These are phyloP conservation scores for Dichotomopilus funicola DNA, from an alignment of 2,329 filamentous ascomycete genomes.

Conservation along the genomic window DNA sequence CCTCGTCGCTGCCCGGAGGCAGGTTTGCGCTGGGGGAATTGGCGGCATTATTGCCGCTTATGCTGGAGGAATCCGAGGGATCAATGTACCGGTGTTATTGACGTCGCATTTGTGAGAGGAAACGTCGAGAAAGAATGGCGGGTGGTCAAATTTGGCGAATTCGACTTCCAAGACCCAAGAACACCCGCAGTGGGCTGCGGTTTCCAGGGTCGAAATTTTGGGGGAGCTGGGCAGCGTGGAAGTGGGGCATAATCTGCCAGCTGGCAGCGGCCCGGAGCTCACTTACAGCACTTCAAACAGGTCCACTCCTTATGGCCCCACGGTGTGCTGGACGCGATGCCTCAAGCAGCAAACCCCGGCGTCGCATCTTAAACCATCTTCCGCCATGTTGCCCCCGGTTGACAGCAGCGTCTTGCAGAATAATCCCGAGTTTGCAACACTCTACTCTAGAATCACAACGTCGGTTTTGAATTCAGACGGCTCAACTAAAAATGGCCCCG, in stretches of 20 bases:
- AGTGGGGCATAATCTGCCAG: slow-evolving; percentile 3
- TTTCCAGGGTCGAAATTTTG: slow-evolving; percentile 19
- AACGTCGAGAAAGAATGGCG: not conserved
- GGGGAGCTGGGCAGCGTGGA: not conserved
- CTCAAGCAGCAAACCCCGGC: too few species aligned
- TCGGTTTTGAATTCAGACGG: slow-evolving; percentile 51
- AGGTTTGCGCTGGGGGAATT: slow-evolving; percentile 6
- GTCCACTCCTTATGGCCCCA: slow-evolving; percentile 18
- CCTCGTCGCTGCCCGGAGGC: slow-evolving; percentile 14
- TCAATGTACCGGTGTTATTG: slow-evolving; percentile 1
- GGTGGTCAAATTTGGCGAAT: not conserved
- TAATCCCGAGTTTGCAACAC: slow-evolving; percentile 54
- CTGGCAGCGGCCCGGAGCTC: not conserved
- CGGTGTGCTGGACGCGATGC: not conserved
- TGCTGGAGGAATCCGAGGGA: not conserved
- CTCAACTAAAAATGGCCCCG: slow-evolving; percentile 47
- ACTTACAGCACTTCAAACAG: not conserved
- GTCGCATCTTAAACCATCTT: not conserved
- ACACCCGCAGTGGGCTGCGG: not conserved
- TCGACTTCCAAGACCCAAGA: not conserved
- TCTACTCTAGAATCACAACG: slow-evolving; percentile 50
- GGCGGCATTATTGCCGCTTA: slow-evolving; percentile 5
- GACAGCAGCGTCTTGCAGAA: slow-evolving; percentile 47
- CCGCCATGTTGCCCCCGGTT: slow-evolving; percentile 51
- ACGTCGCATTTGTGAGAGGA: slow-evolving; percentile 8